Evolutionary conservation across 73 alveolate species (phyloP), one percentile per base, ranked within the genome.

Genomic region (Halteria grandinella): DNA sequence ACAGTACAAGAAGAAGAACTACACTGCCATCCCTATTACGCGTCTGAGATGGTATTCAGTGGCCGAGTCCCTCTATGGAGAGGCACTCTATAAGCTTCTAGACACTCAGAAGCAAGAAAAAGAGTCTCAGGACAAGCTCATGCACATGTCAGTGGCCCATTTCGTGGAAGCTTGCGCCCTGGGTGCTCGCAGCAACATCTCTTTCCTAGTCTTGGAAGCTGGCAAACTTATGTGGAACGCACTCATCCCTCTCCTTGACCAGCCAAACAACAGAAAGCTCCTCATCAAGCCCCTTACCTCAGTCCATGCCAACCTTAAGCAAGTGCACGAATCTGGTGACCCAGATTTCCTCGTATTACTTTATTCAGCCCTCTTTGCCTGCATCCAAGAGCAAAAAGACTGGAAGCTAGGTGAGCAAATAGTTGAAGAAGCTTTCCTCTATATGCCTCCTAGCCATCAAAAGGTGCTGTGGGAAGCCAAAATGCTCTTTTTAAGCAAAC

Each of bases 31-130:
- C 52, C 97, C 98, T 25, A 86, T 91, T 39, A 87, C 95, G 24
- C 60, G 98, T 82, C 89, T 93, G 54, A 93, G 98, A 69, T 97
- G 99, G 99, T 97, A 97, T 83, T 89, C 98, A 40, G 92, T 97
- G 2, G 99, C 98, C 64, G 97, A 94, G 75, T 79, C 91, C 51
- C 75, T 97, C 58, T 93, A 93, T 51, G 98, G 99, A 33, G 99
- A 97, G 83, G 85, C 96, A 18, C 62, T 97, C 44, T 79, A 91
- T 33, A 89, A 93, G 75, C 88, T 97, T 76, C 95, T 97, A 8
- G 98, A 97, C 83, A 89, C 95, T 49, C 95, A 94, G 70, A 96
- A 95, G 33, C 91, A 97, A 85, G 99, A 97, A 83, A 85, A 94
- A 50, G 95, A 95, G 66, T 82, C 97, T 28, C 91, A 96, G 88